Evolutionary conservation across 257 asterid genomes (phyloP).

Genomic region (Solanum raphanifolium): DNA sequence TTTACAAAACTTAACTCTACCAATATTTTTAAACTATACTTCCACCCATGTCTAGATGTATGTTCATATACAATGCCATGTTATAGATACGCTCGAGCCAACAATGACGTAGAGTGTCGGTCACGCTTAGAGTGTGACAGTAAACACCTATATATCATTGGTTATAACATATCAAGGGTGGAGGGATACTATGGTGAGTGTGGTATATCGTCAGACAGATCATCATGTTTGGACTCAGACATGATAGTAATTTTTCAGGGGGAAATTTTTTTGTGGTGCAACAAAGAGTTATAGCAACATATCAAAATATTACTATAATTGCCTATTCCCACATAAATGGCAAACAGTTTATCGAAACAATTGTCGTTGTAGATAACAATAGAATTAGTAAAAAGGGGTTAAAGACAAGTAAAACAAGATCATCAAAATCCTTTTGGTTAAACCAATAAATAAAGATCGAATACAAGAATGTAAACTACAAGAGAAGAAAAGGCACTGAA

Average conservation of each 20-base stretch:
- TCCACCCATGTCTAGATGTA: background rate
- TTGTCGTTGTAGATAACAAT: background rate
- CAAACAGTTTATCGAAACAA: background rate
- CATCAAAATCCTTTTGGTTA: background rate
- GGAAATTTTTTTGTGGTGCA: background rate
- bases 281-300: background rate
- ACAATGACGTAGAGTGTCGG: background rate
- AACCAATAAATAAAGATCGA: background rate
- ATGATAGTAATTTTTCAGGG: background rate
- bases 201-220: too few species aligned
- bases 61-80: background rate
- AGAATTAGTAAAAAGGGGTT: background rate
- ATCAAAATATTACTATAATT: background rate
- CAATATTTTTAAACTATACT: background rate
- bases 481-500: background rate
- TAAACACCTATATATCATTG: background rate
- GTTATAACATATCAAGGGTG: background rate
- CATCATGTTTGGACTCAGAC: background rate
- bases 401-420: background rate
- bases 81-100: background rate
- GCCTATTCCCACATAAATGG: background rate
- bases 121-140: background rate
- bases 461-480: background rate
- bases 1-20: background rate
- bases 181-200: background rate